Conservation (phyloP, 2,329 filamentous ascomycete species). For the Seiridium cupressi region DNA sequence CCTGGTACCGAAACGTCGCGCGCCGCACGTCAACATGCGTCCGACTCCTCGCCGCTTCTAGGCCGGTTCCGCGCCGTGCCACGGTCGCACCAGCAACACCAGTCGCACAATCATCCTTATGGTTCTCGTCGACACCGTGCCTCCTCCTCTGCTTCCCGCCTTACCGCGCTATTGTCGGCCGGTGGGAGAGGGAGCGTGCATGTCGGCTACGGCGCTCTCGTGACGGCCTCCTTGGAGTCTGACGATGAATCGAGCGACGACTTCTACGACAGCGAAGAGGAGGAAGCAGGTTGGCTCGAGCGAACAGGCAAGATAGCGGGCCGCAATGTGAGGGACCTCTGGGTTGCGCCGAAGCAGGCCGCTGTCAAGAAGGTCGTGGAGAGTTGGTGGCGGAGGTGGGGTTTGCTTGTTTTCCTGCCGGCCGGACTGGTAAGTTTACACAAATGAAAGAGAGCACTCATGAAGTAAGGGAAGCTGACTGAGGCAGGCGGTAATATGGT, state of each 20-base stretch:
- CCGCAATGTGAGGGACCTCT: slow-evolving; percentile 47
- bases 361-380: slow-evolving; percentile 59
- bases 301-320: slow-evolving; percentile 31
- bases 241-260: slow-evolving; percentile 29
- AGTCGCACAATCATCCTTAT: background rate
- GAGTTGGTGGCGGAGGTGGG: slow-evolving; percentile 64
- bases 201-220: slow-evolving; percentile 53
- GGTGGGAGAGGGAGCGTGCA: slow-evolving; percentile 51
- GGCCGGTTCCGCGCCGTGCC: slow-evolving; percentile 66
- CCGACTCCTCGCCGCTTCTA: slow-evolving; percentile 58
- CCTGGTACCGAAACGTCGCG: slow-evolving; percentile 58
- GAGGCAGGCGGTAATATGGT: slow-evolving; percentile 59
- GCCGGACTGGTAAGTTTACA: slow-evolving; percentile 52
- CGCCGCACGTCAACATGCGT: slow-evolving; percentile 40
- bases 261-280: slow-evolving; percentile 25
- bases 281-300: slow-evolving; percentile 19
- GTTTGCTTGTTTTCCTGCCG: slow-evolving; percentile 59
- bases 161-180: slow-evolving; percentile 38
- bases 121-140: slow-evolving; percentile 10
- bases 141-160: slow-evolving; percentile 17
- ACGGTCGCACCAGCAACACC: slow-evolving; percentile 20
- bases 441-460: background rate
- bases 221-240: slow-evolving; percentile 39
- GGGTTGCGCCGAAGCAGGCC: slow-evolving; percentile 58
- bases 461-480: background rate